Evolutionary conservation across 768 basidiomycete species (phyloP).

Genomic region (Epithele typhae): DNA sequence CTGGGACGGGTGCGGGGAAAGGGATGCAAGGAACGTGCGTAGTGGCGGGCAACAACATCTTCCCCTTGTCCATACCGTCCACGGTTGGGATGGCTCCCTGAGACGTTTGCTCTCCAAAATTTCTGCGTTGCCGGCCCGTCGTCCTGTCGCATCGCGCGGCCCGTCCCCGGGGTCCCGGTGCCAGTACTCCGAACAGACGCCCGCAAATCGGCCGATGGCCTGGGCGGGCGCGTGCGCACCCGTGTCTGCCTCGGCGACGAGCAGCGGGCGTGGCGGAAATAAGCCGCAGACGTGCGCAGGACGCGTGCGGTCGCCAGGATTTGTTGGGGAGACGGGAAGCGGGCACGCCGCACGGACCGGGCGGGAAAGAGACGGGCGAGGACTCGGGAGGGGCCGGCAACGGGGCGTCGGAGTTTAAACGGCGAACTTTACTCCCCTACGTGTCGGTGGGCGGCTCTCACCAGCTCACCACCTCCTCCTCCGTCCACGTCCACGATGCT

Average conservation of each 20-base stretch:
- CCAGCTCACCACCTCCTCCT: conserved; percentile 22
- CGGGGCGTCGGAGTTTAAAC: conserved; percentile 23
- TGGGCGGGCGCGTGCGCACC: background rate
- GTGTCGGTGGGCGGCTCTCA: conserved; percentile 20
- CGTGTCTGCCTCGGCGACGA: background rate
- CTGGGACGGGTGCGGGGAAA: conserved; percentile 2
- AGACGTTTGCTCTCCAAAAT: conserved; percentile 4
- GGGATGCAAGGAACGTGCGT: conserved; percentile 7
- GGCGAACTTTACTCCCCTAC: conserved; percentile 26
- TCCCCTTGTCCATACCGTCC: background rate
- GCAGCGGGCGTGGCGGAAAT: too few relatives aligned
- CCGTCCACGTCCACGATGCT: conserved; percentile 55
- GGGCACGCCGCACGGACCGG: background rate
- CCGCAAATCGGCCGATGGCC: conserved; percentile 10
- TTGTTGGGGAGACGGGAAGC: too few relatives aligned
- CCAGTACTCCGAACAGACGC: background rate
- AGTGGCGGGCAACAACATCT: conserved; percentile 9
- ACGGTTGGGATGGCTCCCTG: too few relatives aligned
- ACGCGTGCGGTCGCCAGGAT: too few relatives aligned
- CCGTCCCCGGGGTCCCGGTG: conserved; percentile 1
- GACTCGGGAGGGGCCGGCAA: conserved; percentile 24
- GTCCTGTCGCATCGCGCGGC: too few relatives aligned
- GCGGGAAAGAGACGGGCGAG: background rate
- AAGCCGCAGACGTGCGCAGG: too few relatives aligned
- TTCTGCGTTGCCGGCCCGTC: too few relatives aligned